A percentile compares a stretch with the other conserved stretches of the same genome.
These are phyloP conservation scores for Lachnellula suecica DNA, from an alignment of 2,329 filamentous ascomycete genomes.

Conservation along the genomic window DNA sequence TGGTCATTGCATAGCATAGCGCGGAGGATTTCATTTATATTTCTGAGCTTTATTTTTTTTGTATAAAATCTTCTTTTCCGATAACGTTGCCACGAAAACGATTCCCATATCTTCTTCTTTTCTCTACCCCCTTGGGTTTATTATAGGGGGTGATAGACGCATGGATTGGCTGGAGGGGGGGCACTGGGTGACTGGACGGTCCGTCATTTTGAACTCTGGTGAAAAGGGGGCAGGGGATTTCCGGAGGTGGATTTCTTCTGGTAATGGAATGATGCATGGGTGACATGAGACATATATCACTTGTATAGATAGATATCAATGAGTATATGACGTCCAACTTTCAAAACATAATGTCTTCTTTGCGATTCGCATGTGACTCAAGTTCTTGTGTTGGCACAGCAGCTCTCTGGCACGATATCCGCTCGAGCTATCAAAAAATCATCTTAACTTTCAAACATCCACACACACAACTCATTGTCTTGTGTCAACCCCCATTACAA, in stretches of 20 bases:
- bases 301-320: background rate
- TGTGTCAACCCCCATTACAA: too few species aligned
- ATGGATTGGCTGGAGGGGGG: background rate
- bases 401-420: background rate
- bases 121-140: background rate
- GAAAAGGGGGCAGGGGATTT: background rate
- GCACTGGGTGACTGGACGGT: background rate
- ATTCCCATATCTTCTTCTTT: background rate
- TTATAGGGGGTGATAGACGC: background rate
- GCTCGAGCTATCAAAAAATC: too few species aligned
- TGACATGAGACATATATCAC: background rate
- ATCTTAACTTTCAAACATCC: too few species aligned
- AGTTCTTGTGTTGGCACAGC: background rate
- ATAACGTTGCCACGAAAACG: conserved; percentile 15
- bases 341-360: background rate
- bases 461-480: too few species aligned
- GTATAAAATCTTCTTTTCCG: conserved; percentile 9
- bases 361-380: background rate
- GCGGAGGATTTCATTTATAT: conserved; percentile 6
- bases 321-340: background rate
- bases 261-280: background rate
- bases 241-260: background rate
- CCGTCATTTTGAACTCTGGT: background rate
- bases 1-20: conserved; percentile 25
- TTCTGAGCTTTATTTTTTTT: conserved; percentile 4